Percentiles rank a stretch among this genome's conserved stretches.
These are phyloP conservation scores for Meyerozyma athensensis DNA, from an alignment of 1,139 yeast genomes.

Conservation along the genomic window DNA sequence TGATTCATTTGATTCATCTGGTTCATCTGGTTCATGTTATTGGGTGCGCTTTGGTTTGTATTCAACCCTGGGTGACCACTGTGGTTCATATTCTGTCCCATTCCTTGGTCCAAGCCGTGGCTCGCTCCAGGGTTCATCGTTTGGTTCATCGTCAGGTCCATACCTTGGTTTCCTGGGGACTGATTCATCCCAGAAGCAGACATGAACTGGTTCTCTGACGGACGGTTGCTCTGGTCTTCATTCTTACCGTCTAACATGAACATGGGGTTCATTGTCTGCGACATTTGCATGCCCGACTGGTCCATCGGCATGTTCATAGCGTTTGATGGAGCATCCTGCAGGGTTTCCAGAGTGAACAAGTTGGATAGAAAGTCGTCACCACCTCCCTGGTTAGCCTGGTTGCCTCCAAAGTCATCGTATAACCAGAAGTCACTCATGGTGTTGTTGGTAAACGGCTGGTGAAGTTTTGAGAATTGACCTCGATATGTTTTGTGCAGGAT, in stretches of 20 bases:
- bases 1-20: neutral
- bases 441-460: neutral
- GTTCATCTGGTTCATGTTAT: neutral
- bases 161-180: neutral
- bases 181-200: neutral
- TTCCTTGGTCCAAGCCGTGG: neutral
- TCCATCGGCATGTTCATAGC: constrained; percentile 3
- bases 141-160: neutral
- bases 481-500: constrained; percentile 1
- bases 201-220: neutral
- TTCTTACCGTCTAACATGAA: neutral
- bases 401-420: neutral
- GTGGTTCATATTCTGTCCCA: neutral
- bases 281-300: constrained; percentile 1
- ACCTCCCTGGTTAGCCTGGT: neutral
- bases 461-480: too few relatives aligned
- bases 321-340: neutral
- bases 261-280: constrained; percentile 1
- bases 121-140: neutral
- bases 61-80: neutral
- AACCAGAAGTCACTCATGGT: constrained; percentile 3
- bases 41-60: neutral
- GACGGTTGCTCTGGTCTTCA: neutral
- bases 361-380: constrained; percentile 2
- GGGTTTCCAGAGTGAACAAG: neutral